phyloP scores from a whole-genome alignment of 805 yeast genomes.

The Starmerella powellii region DNA sequence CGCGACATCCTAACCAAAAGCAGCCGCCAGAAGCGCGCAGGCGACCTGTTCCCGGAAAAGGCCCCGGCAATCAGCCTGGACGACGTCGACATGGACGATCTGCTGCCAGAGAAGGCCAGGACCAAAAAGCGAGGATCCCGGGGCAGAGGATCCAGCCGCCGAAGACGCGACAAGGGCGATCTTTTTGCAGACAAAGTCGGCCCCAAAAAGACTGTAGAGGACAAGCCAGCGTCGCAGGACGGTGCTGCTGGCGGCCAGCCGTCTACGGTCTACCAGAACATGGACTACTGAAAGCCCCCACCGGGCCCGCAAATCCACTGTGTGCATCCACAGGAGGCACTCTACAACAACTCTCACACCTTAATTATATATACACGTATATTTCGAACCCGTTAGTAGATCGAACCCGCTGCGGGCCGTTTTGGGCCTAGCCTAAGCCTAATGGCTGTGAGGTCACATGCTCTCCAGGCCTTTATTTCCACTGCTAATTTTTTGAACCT shows the following conservation, averaged over 20 bases:
- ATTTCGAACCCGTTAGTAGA: too few relatives aligned
- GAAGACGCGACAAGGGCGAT: conserved; percentile 12
- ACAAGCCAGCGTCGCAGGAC: not conserved
- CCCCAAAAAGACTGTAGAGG: conserved; percentile 1
- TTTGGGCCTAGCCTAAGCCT: not conserved
- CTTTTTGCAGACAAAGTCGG: conserved; percentile 18
- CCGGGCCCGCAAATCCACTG: too few relatives aligned
- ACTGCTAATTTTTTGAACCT: not conserved
- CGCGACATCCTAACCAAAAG: conserved; percentile 10
- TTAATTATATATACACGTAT: too few relatives aligned
- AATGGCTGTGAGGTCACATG: too few relatives aligned
- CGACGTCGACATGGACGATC: conserved; percentile 23
- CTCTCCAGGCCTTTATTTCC: too few relatives aligned
- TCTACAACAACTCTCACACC: not conserved
- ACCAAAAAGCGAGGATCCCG: not conserved
- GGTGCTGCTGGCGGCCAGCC: not conserved
- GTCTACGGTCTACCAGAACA: conserved; percentile 16
- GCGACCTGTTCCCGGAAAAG: conserved; percentile 22
- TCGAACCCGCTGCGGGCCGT: too few relatives aligned
- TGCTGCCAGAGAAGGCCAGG: conserved; percentile 29
- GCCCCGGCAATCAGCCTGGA: conserved; percentile 12
- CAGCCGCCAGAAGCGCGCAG: conserved; percentile 13
- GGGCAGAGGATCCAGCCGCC: conserved; percentile 10
- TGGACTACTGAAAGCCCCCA: conserved; percentile 18
- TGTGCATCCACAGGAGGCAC: not conserved